Evolutionary conservation across 176 grass and related monocot species (phyloP).

Genomic region (Leersia perrieri): DNA sequence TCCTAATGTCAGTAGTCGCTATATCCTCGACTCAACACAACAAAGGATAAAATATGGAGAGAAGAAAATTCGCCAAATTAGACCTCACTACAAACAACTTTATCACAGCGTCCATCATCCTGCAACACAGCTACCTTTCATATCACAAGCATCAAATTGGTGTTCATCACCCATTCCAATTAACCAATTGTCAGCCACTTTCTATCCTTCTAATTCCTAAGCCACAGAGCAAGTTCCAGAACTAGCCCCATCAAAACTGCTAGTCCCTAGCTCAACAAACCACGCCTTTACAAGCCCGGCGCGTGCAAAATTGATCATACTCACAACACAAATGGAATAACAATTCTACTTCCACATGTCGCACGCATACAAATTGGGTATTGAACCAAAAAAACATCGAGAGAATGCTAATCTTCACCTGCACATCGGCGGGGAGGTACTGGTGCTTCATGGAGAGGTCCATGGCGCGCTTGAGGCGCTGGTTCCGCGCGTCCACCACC

Average conservation of each 20-base stretch:
- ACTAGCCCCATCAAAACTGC: not conserved
- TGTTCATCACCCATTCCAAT: not conserved
- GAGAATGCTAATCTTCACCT: conserved; percentile 27
- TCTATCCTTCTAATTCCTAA: not conserved
- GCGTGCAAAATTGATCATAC: not conserved
- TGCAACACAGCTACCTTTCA: not conserved
- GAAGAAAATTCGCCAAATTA: not conserved
- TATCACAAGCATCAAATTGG: not conserved
- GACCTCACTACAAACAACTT: not conserved
- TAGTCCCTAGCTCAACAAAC: not conserved
- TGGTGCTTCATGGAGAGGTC: conserved; percentile 94
- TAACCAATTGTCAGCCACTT: not conserved
- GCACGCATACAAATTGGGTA: not conserved
- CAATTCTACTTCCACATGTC: not conserved
- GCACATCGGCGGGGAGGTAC: conserved; percentile 64
- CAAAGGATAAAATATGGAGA: not conserved
- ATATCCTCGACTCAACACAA: no score
- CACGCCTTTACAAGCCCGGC: not conserved
- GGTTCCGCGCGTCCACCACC: conserved; percentile 78
- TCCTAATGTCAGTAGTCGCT: no score
- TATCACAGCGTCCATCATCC: not conserved
- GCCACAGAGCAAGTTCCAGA: not conserved
- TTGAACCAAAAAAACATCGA: not conserved
- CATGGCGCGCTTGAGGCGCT: conserved; percentile 84
- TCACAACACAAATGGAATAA: not conserved